Evolutionary conservation across 2,329 filamentous ascomycete species (phyloP).

Genomic region (Apiospora hydei): DNA sequence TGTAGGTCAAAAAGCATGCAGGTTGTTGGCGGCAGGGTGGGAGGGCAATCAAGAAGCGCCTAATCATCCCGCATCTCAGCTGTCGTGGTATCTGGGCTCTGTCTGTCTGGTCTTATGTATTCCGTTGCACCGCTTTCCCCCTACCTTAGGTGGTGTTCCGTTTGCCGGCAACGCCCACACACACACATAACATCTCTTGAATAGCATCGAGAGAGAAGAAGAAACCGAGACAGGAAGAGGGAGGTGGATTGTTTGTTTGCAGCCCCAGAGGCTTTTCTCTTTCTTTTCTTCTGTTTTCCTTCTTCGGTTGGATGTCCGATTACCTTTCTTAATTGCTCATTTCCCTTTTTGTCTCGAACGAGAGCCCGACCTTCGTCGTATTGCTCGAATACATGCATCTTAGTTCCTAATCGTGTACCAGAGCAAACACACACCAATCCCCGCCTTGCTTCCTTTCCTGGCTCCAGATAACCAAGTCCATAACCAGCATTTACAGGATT

Average conservation of each 20-base stretch:
- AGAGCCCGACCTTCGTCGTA: not conserved
- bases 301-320: not conserved
- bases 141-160: not conserved
- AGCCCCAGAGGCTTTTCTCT: not conserved
- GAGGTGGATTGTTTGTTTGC: not conserved
- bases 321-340: not conserved
- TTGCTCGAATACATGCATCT: not conserved
- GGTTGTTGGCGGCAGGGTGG: not conserved
- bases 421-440: constrained; percentile 5
- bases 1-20: not conserved
- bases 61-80: constrained; percentile 20
- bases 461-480: not conserved
- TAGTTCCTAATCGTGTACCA: not conserved
- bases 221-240: not conserved
- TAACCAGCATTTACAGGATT: not conserved
- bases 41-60: constrained; percentile 10
- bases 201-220: not conserved
- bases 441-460: constrained; percentile 15
- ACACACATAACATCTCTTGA: not conserved
- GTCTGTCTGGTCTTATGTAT: not conserved
- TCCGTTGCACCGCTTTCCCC: not conserved
- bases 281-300: not conserved
- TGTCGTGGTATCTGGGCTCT: constrained; percentile 6
- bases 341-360: not conserved
- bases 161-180: not conserved